A percentile compares a stretch with the other conserved stretches of the same genome.
Evolutionary conservation across 169 alveolate genomes (phyloP).

Genomic region (Cryptosporidium sp.): DNA sequence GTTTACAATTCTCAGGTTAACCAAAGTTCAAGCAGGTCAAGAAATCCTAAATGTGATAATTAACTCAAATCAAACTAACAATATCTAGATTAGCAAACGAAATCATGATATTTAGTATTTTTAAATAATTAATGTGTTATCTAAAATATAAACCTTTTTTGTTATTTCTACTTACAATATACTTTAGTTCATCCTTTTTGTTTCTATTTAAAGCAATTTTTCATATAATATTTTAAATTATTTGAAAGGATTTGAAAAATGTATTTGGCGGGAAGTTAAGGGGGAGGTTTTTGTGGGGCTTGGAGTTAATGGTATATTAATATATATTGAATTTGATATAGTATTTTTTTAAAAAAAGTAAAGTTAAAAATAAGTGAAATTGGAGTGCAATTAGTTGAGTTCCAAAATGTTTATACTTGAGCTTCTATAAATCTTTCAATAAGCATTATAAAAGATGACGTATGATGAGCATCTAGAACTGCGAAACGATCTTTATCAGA

Average conservation of each 20-base stretch:
- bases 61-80: background rate
- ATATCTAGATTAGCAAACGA: background rate
- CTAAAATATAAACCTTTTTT: background rate
- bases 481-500: conserved; percentile 38
- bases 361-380: background rate
- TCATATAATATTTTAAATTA: too few relatives aligned
- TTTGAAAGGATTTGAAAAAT: too few relatives aligned
- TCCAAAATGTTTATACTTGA: background rate
- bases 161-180: too few relatives aligned
- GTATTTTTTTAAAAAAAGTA: background rate
- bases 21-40: conserved; percentile 26
- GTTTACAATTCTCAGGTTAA: conserved; percentile 51
- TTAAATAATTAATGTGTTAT: background rate
- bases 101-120: too few relatives aligned
- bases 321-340: background rate
- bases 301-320: background rate
- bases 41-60: conserved; percentile 2
- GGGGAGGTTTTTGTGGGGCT: background rate
- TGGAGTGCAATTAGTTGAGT: background rate
- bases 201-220: too few relatives aligned
- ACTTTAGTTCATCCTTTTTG: too few relatives aligned
- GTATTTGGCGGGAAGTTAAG: background rate
- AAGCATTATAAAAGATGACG: conserved; percentile 3
- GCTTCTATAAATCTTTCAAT: background rate
- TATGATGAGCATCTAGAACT: conserved; percentile 45